These are phyloP conservation scores for Biscogniauxia mediterranea DNA, from an alignment of 2,329 filamentous ascomycete species.

Conservation along the genomic window DNA sequence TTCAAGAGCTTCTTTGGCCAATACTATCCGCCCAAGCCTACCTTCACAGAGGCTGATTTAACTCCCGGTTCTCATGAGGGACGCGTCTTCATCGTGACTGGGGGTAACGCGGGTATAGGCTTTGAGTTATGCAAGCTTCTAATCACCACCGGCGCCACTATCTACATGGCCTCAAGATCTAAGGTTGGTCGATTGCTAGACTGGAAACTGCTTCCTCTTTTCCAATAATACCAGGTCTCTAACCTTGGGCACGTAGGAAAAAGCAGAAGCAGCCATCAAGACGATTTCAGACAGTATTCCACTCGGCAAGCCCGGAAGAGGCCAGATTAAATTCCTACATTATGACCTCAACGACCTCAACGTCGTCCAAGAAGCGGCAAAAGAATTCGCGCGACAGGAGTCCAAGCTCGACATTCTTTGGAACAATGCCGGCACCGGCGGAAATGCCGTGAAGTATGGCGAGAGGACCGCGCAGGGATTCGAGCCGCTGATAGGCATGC, in stretches of 20 bases:
- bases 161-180: slow-evolving; percentile 51
- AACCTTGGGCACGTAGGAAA: slow-evolving; percentile 24
- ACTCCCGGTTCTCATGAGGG: slow-evolving; percentile 22
- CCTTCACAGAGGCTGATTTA: slow-evolving; percentile 25
- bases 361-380: slow-evolving; percentile 16
- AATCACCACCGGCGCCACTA: slow-evolving; percentile 49
- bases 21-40: slow-evolving; percentile 26
- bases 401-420: slow-evolving; percentile 21
- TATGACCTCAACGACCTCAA: slow-evolving; percentile 20
- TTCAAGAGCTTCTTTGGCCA: slow-evolving; percentile 5
- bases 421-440: slow-evolving; percentile 28
- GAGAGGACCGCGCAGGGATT: slow-evolving; percentile 31
- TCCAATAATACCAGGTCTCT: slow-evolving; percentile 25
- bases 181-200: slow-evolving; percentile 20
- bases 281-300: slow-evolving; percentile 21
- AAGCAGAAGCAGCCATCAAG: slow-evolving; percentile 33
- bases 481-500: slow-evolving; percentile 34
- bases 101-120: slow-evolving; percentile 41
- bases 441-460: slow-evolving; percentile 12
- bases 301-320: slow-evolving; percentile 6
- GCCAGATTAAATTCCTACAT: slow-evolving; percentile 19
- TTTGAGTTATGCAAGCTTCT: slow-evolving; percentile 51
- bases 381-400: slow-evolving; percentile 15
- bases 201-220: background rate
- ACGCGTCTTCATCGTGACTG: slow-evolving; percentile 48